Percentiles rank a stretch among this genome's conserved stretches.
Conservation (phyloP, 306 rosid species). For the Prunus mongolica region DNA sequence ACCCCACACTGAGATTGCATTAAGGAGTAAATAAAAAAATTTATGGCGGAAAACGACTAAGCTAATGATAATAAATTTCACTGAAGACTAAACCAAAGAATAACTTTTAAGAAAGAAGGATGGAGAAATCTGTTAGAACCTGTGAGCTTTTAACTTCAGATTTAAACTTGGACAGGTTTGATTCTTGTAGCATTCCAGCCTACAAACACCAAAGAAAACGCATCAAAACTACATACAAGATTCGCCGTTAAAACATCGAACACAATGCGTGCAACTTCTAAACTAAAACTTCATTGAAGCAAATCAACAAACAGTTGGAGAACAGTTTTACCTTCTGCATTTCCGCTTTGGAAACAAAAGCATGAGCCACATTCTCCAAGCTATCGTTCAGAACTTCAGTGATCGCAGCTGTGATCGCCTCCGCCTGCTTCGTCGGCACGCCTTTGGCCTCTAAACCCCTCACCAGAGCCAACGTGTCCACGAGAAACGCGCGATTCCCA, state of each 20-base stretch:
- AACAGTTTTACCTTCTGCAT: conserved; percentile 39
- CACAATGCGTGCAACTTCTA: neutral
- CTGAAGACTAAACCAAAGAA: neutral
- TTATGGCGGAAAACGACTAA: neutral
- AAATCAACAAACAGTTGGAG: neutral
- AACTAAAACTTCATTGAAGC: neutral
- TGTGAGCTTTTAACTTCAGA: conserved; percentile 50
- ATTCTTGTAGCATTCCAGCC: conserved; percentile 44
- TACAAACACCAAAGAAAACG: conserved; percentile 6
- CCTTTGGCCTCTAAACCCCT: conserved; percentile 57
- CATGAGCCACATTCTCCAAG: conserved; percentile 46
- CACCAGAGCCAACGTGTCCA: conserved; percentile 56
- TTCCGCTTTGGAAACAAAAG: conserved; percentile 46
- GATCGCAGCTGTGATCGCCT: conserved; percentile 53
- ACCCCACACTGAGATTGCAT: neutral
- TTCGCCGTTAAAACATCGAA: neutral
- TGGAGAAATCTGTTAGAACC: conserved; percentile 26
- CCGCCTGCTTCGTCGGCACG: conserved; percentile 57
- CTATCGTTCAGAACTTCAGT: conserved; percentile 52
- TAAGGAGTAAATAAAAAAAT: neutral
- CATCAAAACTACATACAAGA: neutral
- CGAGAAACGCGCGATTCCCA: conserved; percentile 52
- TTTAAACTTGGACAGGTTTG: conserved; percentile 53
- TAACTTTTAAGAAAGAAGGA: neutral
- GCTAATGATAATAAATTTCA: neutral